Percentiles rank a stretch among this genome's conserved stretches.
Evolutionary conservation across 495 filamentous ascomycete species (phyloP).

Genomic region (Neurospora sp.): DNA sequence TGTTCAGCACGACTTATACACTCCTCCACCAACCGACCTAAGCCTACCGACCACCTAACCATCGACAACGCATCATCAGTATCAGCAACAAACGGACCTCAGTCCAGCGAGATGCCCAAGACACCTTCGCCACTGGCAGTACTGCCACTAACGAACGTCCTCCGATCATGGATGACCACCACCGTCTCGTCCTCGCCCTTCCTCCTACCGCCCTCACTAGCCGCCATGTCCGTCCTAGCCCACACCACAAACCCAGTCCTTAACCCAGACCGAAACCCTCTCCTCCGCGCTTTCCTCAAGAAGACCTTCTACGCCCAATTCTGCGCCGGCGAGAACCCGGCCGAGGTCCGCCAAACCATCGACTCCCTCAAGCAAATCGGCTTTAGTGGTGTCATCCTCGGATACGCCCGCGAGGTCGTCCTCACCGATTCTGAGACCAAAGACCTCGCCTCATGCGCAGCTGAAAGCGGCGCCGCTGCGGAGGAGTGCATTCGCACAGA

Average conservation of each 20-base stretch:
- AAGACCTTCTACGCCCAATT: conserved; percentile 80
- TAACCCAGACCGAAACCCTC: conserved; percentile 46
- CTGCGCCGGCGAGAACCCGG: conserved; percentile 61
- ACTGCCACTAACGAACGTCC: conserved; percentile 60
- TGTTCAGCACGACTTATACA: conserved; percentile 24
- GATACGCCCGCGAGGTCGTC: conserved; percentile 67
- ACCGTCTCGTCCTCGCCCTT: conserved; percentile 68
- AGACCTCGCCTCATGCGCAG: conserved; percentile 22
- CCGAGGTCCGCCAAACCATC: conserved; percentile 52
- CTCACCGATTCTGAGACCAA: conserved; percentile 41
- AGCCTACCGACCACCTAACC: conserved; percentile 22
- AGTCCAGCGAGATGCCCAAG: conserved; percentile 19
- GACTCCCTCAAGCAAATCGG: conserved; percentile 52
- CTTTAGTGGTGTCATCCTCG: conserved; percentile 66
- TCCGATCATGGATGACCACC: conserved; percentile 71
- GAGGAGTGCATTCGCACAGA: conserved; percentile 45
- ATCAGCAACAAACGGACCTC: conserved; percentile 4
- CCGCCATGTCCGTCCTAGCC: conserved; percentile 58
- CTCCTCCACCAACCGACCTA: conserved; percentile 29
- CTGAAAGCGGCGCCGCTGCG: conserved; percentile 18
- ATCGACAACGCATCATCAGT: conserved; percentile 11
- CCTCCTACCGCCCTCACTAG: conserved; percentile 61
- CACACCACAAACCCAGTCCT: conserved; percentile 51
- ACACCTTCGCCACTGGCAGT: conserved; percentile 49
- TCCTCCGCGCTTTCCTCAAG: conserved; percentile 51